Conservation (phyloP, 768 basidiomycete genomes). For the Serendipita sp. region DNA sequence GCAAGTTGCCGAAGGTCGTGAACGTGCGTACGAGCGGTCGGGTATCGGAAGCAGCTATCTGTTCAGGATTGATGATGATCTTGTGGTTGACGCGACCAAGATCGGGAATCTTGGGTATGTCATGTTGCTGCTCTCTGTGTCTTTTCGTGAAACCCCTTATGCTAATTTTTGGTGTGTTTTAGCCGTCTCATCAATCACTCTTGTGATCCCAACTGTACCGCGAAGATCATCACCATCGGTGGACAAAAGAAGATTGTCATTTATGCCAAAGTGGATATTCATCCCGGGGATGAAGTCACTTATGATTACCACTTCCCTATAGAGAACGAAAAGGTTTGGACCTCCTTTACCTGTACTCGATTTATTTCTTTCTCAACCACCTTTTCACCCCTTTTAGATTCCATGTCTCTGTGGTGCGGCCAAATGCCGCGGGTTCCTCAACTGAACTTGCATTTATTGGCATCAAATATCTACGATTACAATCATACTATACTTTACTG, state of each 20-base stretch:
- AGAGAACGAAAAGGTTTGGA: conserved; percentile 68
- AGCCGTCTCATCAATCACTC: conserved; percentile 98
- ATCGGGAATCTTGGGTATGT: conserved; percentile 95
- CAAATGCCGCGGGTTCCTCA: conserved; percentile 90
- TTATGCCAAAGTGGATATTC: conserved; percentile 91
- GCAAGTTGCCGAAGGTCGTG: conserved; percentile 88
- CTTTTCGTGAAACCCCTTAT: conserved; percentile 9
- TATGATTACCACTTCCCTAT: conserved; percentile 99
- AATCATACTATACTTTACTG: no score
- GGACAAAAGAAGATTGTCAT: conserved; percentile 89
- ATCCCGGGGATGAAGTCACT: conserved; percentile 94
- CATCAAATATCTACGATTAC: no score
- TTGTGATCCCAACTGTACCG: conserved; percentile 62
- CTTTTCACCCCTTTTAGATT: conserved; percentile 27
- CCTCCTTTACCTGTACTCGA: not conserved
- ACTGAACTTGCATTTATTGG: conserved; percentile 34
- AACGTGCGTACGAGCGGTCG: conserved; percentile 91
- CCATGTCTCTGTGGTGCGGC: conserved; percentile 80
- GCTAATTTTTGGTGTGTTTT: conserved; percentile 3
- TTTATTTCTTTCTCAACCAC: not conserved
- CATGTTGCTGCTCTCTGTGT: no score
- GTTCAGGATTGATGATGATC: conserved; percentile 93
- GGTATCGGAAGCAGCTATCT: conserved; percentile 97
- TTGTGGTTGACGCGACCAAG: conserved; percentile 98
- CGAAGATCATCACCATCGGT: conserved; percentile 34